These are phyloP conservation scores for Backusella macrospora DNA, from an alignment of 192 early-diverging fungal species.

Conservation along the genomic window DNA sequence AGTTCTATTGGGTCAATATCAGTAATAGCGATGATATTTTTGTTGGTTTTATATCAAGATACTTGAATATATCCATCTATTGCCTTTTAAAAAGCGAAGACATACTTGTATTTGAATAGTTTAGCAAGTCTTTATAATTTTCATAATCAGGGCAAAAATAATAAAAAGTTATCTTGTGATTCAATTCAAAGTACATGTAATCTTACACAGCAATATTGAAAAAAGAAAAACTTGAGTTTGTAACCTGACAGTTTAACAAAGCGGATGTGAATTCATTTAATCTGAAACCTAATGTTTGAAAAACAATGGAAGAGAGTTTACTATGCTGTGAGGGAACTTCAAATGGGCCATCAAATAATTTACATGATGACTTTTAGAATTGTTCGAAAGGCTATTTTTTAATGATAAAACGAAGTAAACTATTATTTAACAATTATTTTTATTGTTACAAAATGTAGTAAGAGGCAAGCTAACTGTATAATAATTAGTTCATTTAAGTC, in stretches of 20 bases:
- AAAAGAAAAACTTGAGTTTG: not conserved
- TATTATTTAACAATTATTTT: not conserved
- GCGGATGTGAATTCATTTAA: not conserved
- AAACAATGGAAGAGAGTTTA: not conserved
- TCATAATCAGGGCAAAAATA: not conserved
- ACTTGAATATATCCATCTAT: too few relatives aligned
- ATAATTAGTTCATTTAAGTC: conserved; percentile 8
- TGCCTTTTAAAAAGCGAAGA: too few relatives aligned
- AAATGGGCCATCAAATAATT: not conserved
- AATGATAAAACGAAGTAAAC: not conserved
- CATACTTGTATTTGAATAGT: too few relatives aligned
- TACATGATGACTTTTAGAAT: not conserved
- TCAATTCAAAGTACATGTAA: not conserved
- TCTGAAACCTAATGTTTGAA: conserved; percentile 13
- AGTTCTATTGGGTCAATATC: too few relatives aligned
- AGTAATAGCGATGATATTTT: too few relatives aligned
- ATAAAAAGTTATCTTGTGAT: not conserved
- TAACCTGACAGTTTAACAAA: conserved; percentile 7
- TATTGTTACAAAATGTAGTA: not conserved
- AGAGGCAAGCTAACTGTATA: not conserved
- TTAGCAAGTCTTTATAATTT: too few relatives aligned
- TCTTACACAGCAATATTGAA: not conserved
- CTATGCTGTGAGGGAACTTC: not conserved
- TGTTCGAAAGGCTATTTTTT: not conserved
- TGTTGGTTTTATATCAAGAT: too few relatives aligned